These are phyloP conservation scores for Metschnikowia shivogae DNA, from an alignment of 805 yeast species.

Conservation along the genomic window DNA sequence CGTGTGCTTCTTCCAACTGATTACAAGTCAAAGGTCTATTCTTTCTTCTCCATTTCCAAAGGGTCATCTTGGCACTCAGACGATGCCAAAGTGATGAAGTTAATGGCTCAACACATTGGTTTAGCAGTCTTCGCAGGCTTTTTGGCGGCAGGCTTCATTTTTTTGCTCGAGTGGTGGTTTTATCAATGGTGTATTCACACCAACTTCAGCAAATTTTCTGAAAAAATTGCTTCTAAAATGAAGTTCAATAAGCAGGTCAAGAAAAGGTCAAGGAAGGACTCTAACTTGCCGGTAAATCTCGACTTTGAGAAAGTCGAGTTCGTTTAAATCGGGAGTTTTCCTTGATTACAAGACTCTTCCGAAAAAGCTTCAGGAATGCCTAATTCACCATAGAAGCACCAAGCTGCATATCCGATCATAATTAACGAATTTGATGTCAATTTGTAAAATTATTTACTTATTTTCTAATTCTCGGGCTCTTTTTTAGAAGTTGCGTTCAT, in stretches of 20 bases:
- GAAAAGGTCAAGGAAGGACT: conserved; percentile 50
- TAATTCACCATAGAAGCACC: conserved; percentile 1
- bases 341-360: background rate
- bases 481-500: conserved; percentile 25
- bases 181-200: conserved; percentile 33
- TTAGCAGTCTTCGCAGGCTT: conserved; percentile 71
- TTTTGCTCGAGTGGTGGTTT: conserved; percentile 38
- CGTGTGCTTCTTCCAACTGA: conserved; percentile 69
- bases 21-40: conserved; percentile 55
- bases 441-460: conserved; percentile 4
- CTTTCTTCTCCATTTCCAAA: conserved; percentile 69
- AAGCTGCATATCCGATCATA: background rate
- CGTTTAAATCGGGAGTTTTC: conserved; percentile 3
- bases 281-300: conserved; percentile 45
- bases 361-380: background rate
- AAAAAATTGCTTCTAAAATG: conserved; percentile 11
- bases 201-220: conserved; percentile 23
- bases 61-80: conserved; percentile 94
- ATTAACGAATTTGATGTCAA: conserved; percentile 3
- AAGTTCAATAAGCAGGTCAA: conserved; percentile 19
- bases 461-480: background rate
- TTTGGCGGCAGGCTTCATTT: conserved; percentile 43
- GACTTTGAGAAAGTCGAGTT: conserved; percentile 21
- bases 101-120: conserved; percentile 69
- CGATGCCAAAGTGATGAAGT: conserved; percentile 76